Percentiles rank a stretch among this genome's conserved stretches.
Evolutionary conservation across 495 filamentous ascomycete genomes (phyloP).

Genomic region (Penicillium manginii): DNA sequence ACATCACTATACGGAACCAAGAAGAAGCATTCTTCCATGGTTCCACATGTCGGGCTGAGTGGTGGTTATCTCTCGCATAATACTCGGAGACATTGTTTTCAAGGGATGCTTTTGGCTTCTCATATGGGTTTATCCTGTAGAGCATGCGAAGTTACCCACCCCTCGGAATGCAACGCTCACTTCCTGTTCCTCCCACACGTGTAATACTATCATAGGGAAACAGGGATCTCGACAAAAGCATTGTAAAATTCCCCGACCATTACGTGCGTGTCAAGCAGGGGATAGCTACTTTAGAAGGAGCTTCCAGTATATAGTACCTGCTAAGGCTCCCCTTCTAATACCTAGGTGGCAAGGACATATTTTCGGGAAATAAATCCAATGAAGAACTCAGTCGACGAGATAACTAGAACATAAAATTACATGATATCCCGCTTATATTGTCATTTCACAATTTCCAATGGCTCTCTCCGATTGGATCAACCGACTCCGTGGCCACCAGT

Average conservation of each 20-base stretch:
- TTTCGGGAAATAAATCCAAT: not conserved
- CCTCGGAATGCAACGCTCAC: constrained; percentile 1
- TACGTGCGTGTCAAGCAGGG: not conserved
- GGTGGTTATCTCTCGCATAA: not conserved
- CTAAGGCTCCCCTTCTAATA: not conserved
- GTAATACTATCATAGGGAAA: not conserved
- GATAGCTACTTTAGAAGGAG: not conserved
- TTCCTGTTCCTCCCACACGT: not conserved
- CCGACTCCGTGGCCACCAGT: constrained; percentile 18
- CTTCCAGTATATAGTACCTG: not conserved
- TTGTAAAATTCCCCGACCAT: not conserved
- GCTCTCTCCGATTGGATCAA: constrained; percentile 20
- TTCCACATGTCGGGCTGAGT: not conserved
- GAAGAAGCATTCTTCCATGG: not conserved
- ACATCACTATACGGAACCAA: not conserved
- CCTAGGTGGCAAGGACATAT: not conserved
- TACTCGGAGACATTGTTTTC: not conserved
- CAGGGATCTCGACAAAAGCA: not conserved
- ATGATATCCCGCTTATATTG: not conserved
- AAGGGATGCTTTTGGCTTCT: not conserved
- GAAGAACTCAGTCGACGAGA: not conserved
- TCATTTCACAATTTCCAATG: constrained; percentile 5
- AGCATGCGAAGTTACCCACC: not conserved
- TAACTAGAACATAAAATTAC: not conserved
- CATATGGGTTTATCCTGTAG: not conserved